Evolutionary conservation across 371 early-diverging fungal genomes (phyloP), one percentile per base, ranked within the genome.

Genomic region (Haplosporangium sp.): DNA sequence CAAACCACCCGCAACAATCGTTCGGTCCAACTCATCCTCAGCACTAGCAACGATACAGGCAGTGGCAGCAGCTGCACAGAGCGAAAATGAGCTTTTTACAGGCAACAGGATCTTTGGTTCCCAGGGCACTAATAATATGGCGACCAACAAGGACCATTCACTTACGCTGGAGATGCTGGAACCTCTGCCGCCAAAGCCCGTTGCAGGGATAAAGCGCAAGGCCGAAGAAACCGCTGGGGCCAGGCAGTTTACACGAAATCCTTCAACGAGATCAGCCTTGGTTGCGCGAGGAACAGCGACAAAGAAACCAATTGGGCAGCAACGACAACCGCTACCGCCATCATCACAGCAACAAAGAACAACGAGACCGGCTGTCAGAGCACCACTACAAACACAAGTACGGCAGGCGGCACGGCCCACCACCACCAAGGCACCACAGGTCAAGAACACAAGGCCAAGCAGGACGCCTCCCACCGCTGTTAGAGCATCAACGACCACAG

Each of bases 131-230:
- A 50, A n/a, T 50, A 21, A 21, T 2, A 50, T 46, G 2, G 18
- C 21, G 21, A 48, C 40, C 43, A 53, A 42, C n/a, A 58, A 64
- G 40, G 55, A 64, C 21, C 42, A 57, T 14, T 51, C 59, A 7
- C 13, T 66, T 42, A 66, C 66, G 36, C 37, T 66, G 29, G 66
- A 66, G 21, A 66, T 66, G 66, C 59, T 66, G n/a, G 66, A 66
- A 20, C 64, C 64, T 5, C 36, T 66, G 20, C 46, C 66, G 2
- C 42, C 36, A 11, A 43, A 64, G 48, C 29, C 64, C 0, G 13
- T 40, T 3, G 29, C 55, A 12, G 68, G 68, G 14, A 47, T 29
- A 9, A 68, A 68, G 48, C 61, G 68, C 16, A 61, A 68, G 23
- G 62, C 62, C 6, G 68, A 68, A 48, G 55, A 66, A 37, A 36